phyloP scores from a whole-genome alignment of 495 filamentous ascomycete species.

The Viridothelium virens region DNA sequence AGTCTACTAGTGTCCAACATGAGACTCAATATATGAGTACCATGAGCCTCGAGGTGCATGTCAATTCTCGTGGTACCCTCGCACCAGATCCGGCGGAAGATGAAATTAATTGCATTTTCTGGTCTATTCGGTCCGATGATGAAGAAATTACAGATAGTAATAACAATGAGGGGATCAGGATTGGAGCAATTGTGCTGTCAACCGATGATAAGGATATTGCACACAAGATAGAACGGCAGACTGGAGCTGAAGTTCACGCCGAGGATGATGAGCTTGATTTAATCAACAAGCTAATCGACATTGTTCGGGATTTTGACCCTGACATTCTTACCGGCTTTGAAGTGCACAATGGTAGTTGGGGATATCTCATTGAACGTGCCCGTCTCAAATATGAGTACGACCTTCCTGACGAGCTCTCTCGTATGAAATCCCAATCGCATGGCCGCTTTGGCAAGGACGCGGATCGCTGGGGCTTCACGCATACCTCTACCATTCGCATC shows the following conservation, averaged over 20 bases:
- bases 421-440: conserved; percentile 73
- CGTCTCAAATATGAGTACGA: conserved; percentile 79
- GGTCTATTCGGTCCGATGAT: conserved; percentile 58
- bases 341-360: conserved; percentile 89
- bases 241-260: conserved; percentile 56
- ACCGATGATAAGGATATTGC: conserved; percentile 42
- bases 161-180: conserved; percentile 45
- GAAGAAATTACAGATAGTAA: conserved; percentile 50
- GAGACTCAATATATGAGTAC: conserved; percentile 93
- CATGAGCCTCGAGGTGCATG: conserved; percentile 93
- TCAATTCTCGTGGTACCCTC: conserved; percentile 74
- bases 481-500: conserved; percentile 75
- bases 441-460: conserved; percentile 76
- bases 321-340: conserved; percentile 95
- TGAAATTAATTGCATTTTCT: conserved; percentile 83
- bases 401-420: conserved; percentile 80
- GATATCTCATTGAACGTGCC: conserved; percentile 87
- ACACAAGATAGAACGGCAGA: conserved; percentile 43
- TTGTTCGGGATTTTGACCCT: conserved; percentile 77
- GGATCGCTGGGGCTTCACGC: conserved; percentile 87
- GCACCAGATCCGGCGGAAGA: conserved; percentile 84
- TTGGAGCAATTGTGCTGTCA: conserved; percentile 63
- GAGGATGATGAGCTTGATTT: conserved; percentile 77
- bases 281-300: conserved; percentile 71
- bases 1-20: conserved; percentile 68